Evolutionary conservation across 2,329 filamentous ascomycete genomes (phyloP), one percentile per base, ranked within the genome.

Genomic region (Curvularia hawaiiensis): DNA sequence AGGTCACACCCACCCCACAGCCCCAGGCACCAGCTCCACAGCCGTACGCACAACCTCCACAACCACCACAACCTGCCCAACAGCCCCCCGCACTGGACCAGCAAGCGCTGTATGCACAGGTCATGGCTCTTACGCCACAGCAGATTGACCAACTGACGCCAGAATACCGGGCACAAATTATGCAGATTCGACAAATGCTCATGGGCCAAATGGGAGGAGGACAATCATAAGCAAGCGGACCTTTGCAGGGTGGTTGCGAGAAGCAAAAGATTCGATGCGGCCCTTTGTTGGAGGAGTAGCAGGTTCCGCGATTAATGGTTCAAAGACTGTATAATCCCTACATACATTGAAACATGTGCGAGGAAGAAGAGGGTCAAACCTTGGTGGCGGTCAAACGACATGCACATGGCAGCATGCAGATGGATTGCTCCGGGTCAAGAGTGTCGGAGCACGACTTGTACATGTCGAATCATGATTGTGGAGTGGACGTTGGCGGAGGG

Each of bases 81-180:
- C 62, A 58, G 46, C 43, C 58, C 16, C 38, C 75, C 69, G 39
- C 72, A 71, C 28, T 70, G 71, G 43, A 71, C 74, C 85, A 90
- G 41, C 88, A 91, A 47, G 86, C 88, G 43, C 83, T 97, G 52
- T 88, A 97, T 74, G 85, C 90, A 62, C 90, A 92, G 67, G 90
- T 97, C 47, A 82, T 97, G 80, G 85, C 84, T 52, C 87, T 97
- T 79, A 86, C 92, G 2, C 89, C 91, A 69, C 84, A 90, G 57
- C 86, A 91, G 55, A 92, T 98, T 66, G 89, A 94, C 72, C 85
- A 87, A 70, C 80, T 97, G 48, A 87, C 90, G 6, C 89, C 91
- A 38, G 84, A 85, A 20, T 89, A 95, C 70, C 84, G 90, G 52
- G 85, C 85, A 59, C 92, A 97, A 75, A 89, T 98, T 54, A 84